Conservation (phyloP, 306 rosid genomes). For the Begonia loranthoides region DNA sequence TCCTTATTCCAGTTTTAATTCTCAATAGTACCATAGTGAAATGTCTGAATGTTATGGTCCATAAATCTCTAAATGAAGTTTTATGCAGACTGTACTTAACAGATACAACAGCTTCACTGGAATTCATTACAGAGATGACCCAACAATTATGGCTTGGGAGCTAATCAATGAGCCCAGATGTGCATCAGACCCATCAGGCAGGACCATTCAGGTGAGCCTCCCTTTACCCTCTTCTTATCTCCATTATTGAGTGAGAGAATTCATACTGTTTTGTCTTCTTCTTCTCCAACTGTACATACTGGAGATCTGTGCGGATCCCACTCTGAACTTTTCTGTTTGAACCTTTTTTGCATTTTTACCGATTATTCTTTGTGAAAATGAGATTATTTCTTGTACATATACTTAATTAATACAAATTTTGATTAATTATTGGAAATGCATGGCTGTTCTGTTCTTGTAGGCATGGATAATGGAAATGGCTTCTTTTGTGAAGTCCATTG, state of each 20-base stretch:
- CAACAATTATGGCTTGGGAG: constrained; percentile 98
- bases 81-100: constrained; percentile 53
- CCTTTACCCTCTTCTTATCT: not conserved
- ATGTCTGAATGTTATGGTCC: too few relatives aligned
- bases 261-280: too few relatives aligned
- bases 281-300: too few relatives aligned
- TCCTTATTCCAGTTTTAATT: not conserved
- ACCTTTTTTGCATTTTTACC: too few relatives aligned
- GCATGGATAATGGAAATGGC: constrained; percentile 97
- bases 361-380: too few relatives aligned
- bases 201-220: constrained; percentile 62
- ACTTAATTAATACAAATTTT: too few relatives aligned
- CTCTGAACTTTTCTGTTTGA: too few relatives aligned
- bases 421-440: not conserved
- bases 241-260: not conserved
- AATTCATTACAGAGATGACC: constrained; percentile 65
- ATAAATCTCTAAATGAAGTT: not conserved
- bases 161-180: constrained; percentile 91
- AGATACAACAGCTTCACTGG: constrained; percentile 62
- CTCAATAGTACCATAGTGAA: too few relatives aligned
- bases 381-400: too few relatives aligned
- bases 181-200: constrained; percentile 82
- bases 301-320: too few relatives aligned
- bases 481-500: constrained; percentile 65
- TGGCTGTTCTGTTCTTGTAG: constrained; percentile 12